phyloP scores from a whole-genome alignment of 306 rosid genomes.

The Casuarina equisetifolia region DNA sequence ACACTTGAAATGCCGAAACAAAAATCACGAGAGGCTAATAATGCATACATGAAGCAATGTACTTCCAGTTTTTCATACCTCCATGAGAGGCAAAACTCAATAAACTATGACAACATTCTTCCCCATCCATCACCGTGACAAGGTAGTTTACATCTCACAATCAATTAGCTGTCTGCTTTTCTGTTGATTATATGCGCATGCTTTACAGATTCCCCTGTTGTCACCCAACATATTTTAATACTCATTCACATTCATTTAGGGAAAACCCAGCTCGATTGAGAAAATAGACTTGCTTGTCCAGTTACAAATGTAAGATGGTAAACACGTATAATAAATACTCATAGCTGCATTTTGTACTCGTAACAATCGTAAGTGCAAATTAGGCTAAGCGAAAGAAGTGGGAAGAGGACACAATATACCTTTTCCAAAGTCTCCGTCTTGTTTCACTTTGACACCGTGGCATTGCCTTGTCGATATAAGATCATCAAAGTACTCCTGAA shows the following conservation, averaged over 20 bases:
- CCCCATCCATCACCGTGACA: background rate
- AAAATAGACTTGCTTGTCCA: background rate
- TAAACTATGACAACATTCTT: background rate
- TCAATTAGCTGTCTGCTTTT: background rate
- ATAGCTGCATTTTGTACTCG: background rate
- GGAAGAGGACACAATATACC: slow-evolving; percentile 33
- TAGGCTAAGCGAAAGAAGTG: background rate
- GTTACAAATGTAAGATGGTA: background rate
- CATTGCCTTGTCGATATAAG: slow-evolving; percentile 52
- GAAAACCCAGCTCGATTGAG: background rate
- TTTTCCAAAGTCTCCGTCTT: slow-evolving; percentile 62
- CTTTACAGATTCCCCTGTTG: background rate
- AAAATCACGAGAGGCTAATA: background rate
- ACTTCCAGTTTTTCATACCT: background rate
- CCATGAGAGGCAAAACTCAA: background rate
- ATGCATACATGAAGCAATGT: background rate
- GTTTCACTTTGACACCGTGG: slow-evolving; percentile 56
- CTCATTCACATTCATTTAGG: background rate
- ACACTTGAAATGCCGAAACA: background rate
- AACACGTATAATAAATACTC: background rate
- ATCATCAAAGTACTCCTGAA: slow-evolving; percentile 61
- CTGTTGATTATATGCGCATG: background rate
- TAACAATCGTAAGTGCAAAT: background rate
- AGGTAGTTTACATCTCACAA: background rate
- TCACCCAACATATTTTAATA: background rate